phyloP scores from a whole-genome alignment of 306 rosid species.

The Lithocarpus polystachyus region DNA sequence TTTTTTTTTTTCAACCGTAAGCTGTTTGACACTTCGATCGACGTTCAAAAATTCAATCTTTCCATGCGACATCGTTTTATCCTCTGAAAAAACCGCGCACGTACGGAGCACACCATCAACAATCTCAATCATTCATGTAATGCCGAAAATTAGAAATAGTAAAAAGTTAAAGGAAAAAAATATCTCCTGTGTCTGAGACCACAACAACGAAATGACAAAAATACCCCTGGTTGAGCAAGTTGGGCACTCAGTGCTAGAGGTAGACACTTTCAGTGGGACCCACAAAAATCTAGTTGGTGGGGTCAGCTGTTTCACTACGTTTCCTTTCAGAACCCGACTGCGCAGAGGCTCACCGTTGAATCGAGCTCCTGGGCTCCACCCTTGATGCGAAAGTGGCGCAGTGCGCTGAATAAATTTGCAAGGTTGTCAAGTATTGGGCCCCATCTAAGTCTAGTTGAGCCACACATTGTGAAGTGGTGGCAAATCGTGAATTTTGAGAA shows the following conservation, averaged over 20 bases:
- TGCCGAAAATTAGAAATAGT: too few species aligned
- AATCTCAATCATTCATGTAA: too few species aligned
- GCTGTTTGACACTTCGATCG: too few species aligned
- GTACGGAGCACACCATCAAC: too few species aligned
- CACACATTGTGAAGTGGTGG: neutral
- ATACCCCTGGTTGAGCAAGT: neutral
- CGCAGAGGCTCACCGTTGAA: constrained; percentile 26
- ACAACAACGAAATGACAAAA: neutral
- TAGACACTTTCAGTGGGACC: constrained; percentile 6
- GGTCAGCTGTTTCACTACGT: neutral
- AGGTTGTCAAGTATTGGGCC: neutral
- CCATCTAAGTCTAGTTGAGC: neutral
- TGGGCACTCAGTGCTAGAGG: neutral
- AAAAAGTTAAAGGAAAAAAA: neutral
- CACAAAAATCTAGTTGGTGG: neutral
- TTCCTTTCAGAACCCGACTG: constrained; percentile 15
- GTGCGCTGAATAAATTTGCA: neutral
- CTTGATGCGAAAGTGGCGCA: neutral
- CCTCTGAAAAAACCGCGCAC: too few species aligned
- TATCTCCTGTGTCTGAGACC: neutral
- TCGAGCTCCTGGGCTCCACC: constrained; percentile 16
- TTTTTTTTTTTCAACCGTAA: too few species aligned
- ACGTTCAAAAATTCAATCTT: too few species aligned
- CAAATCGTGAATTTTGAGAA: constrained; percentile 4
- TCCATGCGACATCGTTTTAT: too few species aligned